Evolutionary conservation across 371 early-diverging fungal species (phyloP).

Genomic region (Syncephalastrum contaminatum): DNA sequence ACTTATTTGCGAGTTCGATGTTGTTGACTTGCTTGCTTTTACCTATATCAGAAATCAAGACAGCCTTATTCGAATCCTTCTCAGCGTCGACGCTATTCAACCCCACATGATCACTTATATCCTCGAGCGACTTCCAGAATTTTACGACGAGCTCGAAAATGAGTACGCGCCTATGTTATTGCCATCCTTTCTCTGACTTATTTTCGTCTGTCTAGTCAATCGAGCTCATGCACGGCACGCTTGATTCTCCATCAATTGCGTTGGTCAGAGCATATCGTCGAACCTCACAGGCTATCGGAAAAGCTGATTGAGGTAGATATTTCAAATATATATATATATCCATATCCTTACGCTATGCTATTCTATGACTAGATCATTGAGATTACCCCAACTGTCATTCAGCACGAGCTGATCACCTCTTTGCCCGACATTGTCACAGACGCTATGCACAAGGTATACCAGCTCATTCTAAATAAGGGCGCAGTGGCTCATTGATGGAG

Average conservation of each 20-base stretch:
- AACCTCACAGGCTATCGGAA: slow-evolving; percentile 58
- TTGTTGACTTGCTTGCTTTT: neutral
- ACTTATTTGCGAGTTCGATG: no score
- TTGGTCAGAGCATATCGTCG: slow-evolving; percentile 77
- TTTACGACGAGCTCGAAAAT: slow-evolving; percentile 59
- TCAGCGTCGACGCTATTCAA: slow-evolving; percentile 66
- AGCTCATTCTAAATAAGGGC: neutral
- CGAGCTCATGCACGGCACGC: slow-evolving; percentile 58
- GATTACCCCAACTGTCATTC: slow-evolving; percentile 63
- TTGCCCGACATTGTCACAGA: slow-evolving; percentile 80
- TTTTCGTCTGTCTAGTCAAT: slow-evolving; percentile 15
- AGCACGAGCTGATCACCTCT: slow-evolving; percentile 73
- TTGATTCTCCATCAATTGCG: slow-evolving; percentile 75
- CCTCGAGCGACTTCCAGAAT: slow-evolving; percentile 67
- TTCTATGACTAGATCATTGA: slow-evolving; percentile 51
- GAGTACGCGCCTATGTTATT: slow-evolving; percentile 22
- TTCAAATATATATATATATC: neutral
- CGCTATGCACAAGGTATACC: slow-evolving; percentile 63
- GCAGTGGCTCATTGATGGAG: neutral
- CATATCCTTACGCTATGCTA: neutral
- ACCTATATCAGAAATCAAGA: slow-evolving; percentile 30
- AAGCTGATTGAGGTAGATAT: slow-evolving; percentile 66
- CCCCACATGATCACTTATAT: slow-evolving; percentile 56
- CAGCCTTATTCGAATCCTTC: slow-evolving; percentile 61
- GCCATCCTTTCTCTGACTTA: neutral